These are phyloP conservation scores for Paramecium bursaria DNA, from an alignment of 73 alveolate genomes.

Conservation along the genomic window DNA sequence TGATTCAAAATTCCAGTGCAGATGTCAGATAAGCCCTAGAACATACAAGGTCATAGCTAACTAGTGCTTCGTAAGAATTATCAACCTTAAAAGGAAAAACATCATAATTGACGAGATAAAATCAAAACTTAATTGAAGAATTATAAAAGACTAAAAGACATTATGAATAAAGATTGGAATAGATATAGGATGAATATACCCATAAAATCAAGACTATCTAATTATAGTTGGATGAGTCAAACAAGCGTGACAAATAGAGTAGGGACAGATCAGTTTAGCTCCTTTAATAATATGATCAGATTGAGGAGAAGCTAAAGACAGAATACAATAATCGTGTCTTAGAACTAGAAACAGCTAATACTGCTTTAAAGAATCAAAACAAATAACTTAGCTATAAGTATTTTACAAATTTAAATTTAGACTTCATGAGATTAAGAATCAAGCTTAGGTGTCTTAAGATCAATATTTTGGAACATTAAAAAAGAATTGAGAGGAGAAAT, in stretches of 20 bases:
- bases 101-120: not conserved
- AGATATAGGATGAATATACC: constrained; percentile 43
- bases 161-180: constrained; percentile 58
- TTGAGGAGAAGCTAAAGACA: constrained; percentile 35
- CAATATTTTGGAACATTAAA: too few relatives aligned
- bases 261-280: constrained; percentile 47
- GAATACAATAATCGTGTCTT: constrained; percentile 10
- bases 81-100: constrained; percentile 31
- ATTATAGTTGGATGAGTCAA: constrained; percentile 45
- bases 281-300: constrained; percentile 20
- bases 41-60: constrained; percentile 51
- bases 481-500: too few relatives aligned
- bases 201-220: constrained; percentile 37
- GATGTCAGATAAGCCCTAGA: constrained; percentile 43
- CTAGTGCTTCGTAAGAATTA: constrained; percentile 53
- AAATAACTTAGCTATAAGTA: constrained; percentile 20
- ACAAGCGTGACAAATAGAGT: constrained; percentile 8
- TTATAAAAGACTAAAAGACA: constrained; percentile 38
- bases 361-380: constrained; percentile 7
- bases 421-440: constrained; percentile 39
- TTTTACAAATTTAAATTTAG: not conserved
- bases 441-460: too few relatives aligned
- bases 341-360: constrained; percentile 15
- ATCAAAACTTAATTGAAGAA: constrained; percentile 37
- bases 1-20: constrained; percentile 14